Evolutionary conservation across 2,329 filamentous ascomycete genomes (phyloP), one percentile per base, ranked within the genome.

Genomic region (Torrubiella hemipterigena): DNA sequence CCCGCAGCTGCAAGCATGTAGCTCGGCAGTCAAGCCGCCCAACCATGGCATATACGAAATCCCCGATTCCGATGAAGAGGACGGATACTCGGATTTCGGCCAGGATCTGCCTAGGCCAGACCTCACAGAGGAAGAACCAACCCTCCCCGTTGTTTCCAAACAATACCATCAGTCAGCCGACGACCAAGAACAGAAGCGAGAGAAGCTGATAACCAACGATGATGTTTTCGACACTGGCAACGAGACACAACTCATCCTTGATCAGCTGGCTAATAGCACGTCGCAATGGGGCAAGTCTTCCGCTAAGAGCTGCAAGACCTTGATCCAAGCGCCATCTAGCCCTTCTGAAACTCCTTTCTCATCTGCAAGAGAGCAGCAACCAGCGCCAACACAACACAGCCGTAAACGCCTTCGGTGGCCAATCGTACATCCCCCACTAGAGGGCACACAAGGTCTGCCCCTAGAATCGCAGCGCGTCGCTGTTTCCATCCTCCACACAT

Each of bases 381-480:
- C 27, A 29, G 32, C 42, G 7, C 31, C 38, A 7, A 39, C 38
- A 12, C 17, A 20, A 15, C 30, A 29, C 28, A 23, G 18, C n/a
- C 25, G 17, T 11, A 23, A 33, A 14, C 23, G 14, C 26, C 28
- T 45, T 12, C 54, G 52, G 27, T 45, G 41, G 24, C 53, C 53
- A 4, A 34, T 53, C 6, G 43, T 45, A 19, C 41, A 43, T 14
- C 38, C 45, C 14, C 17, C 36, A 6, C 29, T 34, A 11, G 41
- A 28, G 20, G 29, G 39, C 3, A 44, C 40, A n/a, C 49, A 50
- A 18, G 53, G 51, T 7, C 49, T 55, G 18, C 47, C 46, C 7
- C 34, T 51, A 19, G 54, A 58, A 33, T 58, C 55, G 7, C 70
- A 75, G 39, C 62, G 70, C 4, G 59, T 75, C 1, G 58, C 67